Evolutionary conservation across 2,329 filamentous ascomycete genomes (phyloP).

Genomic region (Ophioceras dolichostomum): DNA sequence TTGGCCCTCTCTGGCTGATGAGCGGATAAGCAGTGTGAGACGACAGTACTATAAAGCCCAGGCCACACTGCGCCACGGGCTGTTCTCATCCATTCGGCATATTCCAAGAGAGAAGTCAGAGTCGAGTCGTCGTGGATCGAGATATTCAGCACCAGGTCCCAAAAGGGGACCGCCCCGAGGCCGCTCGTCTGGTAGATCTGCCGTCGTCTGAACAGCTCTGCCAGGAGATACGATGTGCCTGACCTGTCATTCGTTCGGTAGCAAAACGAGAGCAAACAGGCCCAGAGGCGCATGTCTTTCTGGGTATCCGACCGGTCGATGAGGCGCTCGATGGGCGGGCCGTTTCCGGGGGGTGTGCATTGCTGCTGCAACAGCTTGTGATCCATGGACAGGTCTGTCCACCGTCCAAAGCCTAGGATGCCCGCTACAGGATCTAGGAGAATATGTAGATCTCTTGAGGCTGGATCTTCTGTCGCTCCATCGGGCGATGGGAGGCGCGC

Average conservation of each 20-base stretch:
- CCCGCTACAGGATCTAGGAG: no score
- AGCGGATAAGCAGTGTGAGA: conserved; percentile 28
- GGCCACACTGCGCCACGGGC: conserved; percentile 32
- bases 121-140: conserved; percentile 19
- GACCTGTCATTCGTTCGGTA: conserved; percentile 11
- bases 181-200: conserved; percentile 12
- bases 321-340: not conserved
- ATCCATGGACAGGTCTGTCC: conserved; percentile 12
- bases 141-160: conserved; percentile 17
- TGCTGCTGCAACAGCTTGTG: conserved; percentile 13
- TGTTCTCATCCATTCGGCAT: conserved; percentile 29
- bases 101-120: conserved; percentile 21
- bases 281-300: conserved; percentile 18
- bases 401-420: conserved; percentile 10
- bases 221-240: conserved; percentile 11
- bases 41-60: conserved; percentile 31
- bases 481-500: no score
- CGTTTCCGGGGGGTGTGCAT: conserved; percentile 9
- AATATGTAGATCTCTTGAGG: no score
- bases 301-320: conserved; percentile 14
- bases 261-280: conserved; percentile 17
- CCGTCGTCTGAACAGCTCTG: conserved; percentile 11
- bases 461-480: no score
- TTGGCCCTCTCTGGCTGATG: conserved; percentile 24
- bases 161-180: conserved; percentile 14